Base-by-base conservation (phyloP, 208 protist genomes). In the Acanthamoeba castellanii region DNA sequence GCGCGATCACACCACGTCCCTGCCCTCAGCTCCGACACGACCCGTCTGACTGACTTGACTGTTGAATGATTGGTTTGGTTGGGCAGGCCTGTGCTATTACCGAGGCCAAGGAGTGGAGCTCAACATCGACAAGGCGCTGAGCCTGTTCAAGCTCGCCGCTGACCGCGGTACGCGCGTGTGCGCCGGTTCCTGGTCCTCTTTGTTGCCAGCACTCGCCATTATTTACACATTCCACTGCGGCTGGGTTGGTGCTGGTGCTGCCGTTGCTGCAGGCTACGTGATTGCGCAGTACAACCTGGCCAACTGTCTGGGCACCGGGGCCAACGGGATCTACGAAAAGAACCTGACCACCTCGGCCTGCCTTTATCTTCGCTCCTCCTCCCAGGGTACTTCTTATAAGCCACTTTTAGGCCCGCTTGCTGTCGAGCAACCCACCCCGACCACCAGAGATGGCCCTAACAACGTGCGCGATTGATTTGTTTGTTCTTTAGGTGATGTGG, bases 251-350 rank as follows among this genome's bases (percentile, higher is more conserved):
- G 37, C 37, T 42, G 37, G 2, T 42, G 37, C 37, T 37, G 8
- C 9, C 59, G 4, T 27, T 72, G n/a, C 64, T n/a, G 4, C 50
- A 85, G 76, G 76, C 27, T 85, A 85, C 20, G 34, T 85, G 32
- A 85, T 85, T 20, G 76, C 76, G 42, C 76, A 85, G 50, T 85
- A 85, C 76, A 85, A 85, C 76, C 27, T 85, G 50, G 76, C 34
- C 42, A 85, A 85, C 34, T 85, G 76, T 34, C 27, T 59, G 27
- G 76, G 22, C 27, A 85, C 76, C 8, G 76, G 76, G 32, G 76
- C 76, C 27, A 57, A 50, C 6, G 76, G 76, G 6, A 85, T 85
- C 20, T 85, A 57, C 45, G 50, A 85, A 27, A 9, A 16, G 9
- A 57, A 85, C 50, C 3, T 85, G 27, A 37, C 50, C 5, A 85